Conservation (phyloP, 495 filamentous ascomycete species). For the Aspergillus cavernicola region DNA sequence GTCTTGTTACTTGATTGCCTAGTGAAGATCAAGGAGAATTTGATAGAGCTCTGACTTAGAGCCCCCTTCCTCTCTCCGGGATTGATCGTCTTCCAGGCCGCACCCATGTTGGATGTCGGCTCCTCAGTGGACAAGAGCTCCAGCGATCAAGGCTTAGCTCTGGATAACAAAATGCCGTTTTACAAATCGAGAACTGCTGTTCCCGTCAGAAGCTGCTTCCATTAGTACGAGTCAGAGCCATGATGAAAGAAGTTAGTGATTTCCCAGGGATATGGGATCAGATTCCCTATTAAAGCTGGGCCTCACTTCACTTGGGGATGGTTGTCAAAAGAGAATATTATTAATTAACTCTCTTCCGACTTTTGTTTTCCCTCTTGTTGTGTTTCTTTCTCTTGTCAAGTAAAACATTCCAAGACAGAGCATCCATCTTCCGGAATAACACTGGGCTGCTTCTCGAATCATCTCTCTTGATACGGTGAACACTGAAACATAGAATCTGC, state of each 20-base stretch:
- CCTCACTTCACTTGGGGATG: neutral
- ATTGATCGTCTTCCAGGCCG: conserved; percentile 8
- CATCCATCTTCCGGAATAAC: neutral
- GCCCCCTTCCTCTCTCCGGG: conserved; percentile 1
- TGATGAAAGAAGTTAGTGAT: conserved; percentile 1
- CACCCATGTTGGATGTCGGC: conserved; percentile 10
- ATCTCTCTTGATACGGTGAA: neutral
- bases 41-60: conserved; percentile 1
- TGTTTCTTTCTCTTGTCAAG: neutral
- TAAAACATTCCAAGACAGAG: conserved; percentile 8
- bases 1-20: conserved; percentile 13
- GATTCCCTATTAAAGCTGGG: conserved; percentile 9
- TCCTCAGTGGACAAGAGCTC: conserved; percentile 3
- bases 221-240: conserved; percentile 7
- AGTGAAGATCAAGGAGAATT: conserved; percentile 1
- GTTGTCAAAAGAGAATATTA: neutral
- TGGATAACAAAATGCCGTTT: conserved; percentile 9
- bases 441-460: conserved; percentile 7
- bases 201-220: neutral
- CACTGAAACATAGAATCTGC: conserved; percentile 6
- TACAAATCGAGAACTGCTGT: conserved; percentile 9
- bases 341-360: neutral
- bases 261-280: conserved; percentile 7
- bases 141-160: conserved; percentile 10
- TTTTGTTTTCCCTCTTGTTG: neutral